Conservation (phyloP, 768 basidiomycete species). For the Boletus huronensis region DNA sequence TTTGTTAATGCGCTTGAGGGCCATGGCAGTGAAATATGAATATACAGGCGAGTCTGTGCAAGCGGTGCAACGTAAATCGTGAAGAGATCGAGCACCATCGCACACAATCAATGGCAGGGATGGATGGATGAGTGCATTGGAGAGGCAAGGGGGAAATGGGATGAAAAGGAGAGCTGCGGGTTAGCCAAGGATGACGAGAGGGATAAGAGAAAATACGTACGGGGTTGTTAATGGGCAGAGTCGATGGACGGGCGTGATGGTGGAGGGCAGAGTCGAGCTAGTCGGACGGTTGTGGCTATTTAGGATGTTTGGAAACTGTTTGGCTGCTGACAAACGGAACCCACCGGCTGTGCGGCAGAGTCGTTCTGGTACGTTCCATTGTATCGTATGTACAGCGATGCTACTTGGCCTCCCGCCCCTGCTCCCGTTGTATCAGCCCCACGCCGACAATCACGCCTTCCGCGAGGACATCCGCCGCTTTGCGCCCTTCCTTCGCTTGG, state of each 20-base stretch:
- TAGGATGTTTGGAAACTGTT: conserved; percentile 36
- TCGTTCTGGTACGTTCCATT: conserved; percentile 12
- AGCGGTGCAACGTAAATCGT: conserved; percentile 14
- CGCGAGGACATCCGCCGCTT: conserved; percentile 65
- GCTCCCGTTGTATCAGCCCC: conserved; percentile 62
- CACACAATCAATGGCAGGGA: conserved; percentile 32
- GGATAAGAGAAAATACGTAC: conserved; percentile 7
- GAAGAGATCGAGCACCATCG: conserved; percentile 36
- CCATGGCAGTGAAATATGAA: conserved; percentile 51
- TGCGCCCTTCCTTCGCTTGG: conserved; percentile 65
- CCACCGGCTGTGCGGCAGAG: conserved; percentile 4
- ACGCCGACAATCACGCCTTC: conserved; percentile 74
- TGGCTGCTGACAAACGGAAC: conserved; percentile 35
- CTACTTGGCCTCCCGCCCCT: background rate
- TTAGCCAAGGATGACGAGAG: background rate
- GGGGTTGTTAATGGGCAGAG: background rate
- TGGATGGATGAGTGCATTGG: background rate
- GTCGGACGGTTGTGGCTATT: conserved; percentile 30
- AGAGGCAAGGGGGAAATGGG: background rate
- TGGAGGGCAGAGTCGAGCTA: conserved; percentile 23
- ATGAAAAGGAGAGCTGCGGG: background rate
- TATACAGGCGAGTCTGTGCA: conserved; percentile 16
- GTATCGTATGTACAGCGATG: background rate
- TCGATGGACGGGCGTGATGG: conserved; percentile 20
- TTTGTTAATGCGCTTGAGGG: conserved; percentile 99